Base-by-base conservation (phyloP, 805 yeast genomes). In the Metschnikowia hibisci region DNA sequence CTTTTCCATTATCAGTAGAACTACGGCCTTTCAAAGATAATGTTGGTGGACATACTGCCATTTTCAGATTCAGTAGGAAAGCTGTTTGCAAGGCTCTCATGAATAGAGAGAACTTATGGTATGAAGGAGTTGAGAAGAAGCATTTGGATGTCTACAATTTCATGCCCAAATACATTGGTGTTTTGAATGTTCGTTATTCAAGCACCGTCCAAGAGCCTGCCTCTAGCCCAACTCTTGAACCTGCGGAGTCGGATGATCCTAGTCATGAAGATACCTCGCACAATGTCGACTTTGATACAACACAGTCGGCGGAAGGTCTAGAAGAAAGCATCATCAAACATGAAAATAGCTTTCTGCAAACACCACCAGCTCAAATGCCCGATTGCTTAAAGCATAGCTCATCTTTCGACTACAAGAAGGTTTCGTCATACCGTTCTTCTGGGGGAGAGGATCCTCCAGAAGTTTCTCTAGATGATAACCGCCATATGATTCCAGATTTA, bases 1-100 rank as follows among this genome's bases (percentile, higher is more conserved):
- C 37, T 4, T 84, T 72, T 51, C 85, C 89, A 3, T 64, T 88
- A 25, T 86, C 96, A 1, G 96, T 90, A 1, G 97, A 91, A 60
- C 66, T 91, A 45, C 79, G 87, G 42, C 98, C 98, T 1, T 91
- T 90, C 65, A 82, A 83, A 43, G 89, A 93, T 60, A 89, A 87
- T 58, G 98, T 93, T 16, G 99, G 99, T 6, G 99, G 99, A 0
- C 99, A 93, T 61, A 91, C 97, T 0, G 97, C 97, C 1, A 89
- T 93, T 28, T 93, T 91, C 67, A 78, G 91, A 51, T 93, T 93
- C 60, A 84, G 95, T 4, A 86, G 82, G 53, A 73, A 87, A 45
- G 98, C 97, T 0, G 96, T 93, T 13, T 93, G 98, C 63, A 93
- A 93, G 63, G 93, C 93, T 0, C 70, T 95, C 47, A 87, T 89